Base-by-base conservation (phyloP, 108 stramenopile species). In the Bacterosira constricta region DNA sequence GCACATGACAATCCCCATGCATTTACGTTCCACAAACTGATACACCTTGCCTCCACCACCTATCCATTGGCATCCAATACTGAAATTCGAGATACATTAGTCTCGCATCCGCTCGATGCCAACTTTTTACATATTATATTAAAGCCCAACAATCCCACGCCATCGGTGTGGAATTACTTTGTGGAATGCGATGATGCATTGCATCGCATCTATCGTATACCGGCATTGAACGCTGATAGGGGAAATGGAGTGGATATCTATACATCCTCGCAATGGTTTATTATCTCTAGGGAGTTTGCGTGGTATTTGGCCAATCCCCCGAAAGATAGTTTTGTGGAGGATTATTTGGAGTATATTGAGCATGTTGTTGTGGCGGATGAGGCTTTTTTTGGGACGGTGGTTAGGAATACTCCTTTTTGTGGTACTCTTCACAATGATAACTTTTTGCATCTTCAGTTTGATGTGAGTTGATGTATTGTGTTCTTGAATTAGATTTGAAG, bases 351-450 rank as follows among this genome's bases (percentile, higher is more conserved):
- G 9, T 98, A 98, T 60, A 84, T 88, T 23, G 61, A 87, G 69
- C 88, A 97, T 71, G 90, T 94, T 21, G 95, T 97, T 12, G 95
- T 98, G 52, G 95, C 97, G 8, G 97, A 98, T 73, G 97, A 98
- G 85, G 84, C 88, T 34, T 98, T 95, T 82, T 96, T 98, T 73
- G 93, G 94, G 13, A 98, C 97, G 0, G 85, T 96, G 23, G 50
- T 98, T n/a, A 87, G 90, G 32, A 88, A 96, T 57, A 91, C 96
- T 5, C 82, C 82, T 13, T 91, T 89, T 57, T 98, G 97, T 70
- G 64, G 73, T 45, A 89, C 88, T 51, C 93, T 93, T 66, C 86
- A 91, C 62, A 93, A 96, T 80, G 82, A 89, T 61, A 96, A 98
- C 80, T 91, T 91, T 74, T 73, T 94, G 44, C 95, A 96, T 70